Conservation (phyloP, 2,329 filamentous ascomycete species). For the Colletotrichum tropicicola region DNA sequence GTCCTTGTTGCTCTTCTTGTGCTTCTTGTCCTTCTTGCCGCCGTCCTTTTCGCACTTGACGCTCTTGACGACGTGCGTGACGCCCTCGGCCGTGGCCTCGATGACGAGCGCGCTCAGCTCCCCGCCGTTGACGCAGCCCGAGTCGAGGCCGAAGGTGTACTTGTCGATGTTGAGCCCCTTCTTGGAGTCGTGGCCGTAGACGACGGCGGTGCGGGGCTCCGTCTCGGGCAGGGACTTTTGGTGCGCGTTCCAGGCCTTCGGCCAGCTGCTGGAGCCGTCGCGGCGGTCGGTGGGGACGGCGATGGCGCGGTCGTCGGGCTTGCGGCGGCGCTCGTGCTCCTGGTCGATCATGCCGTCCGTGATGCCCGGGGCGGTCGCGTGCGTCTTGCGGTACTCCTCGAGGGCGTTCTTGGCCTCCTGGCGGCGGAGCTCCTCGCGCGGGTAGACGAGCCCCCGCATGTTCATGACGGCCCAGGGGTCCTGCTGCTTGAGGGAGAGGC, state of each 20-base stretch:
- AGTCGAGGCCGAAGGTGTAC: constrained; percentile 88
- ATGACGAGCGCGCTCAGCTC: constrained; percentile 82
- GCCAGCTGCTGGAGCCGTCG: constrained; percentile 70
- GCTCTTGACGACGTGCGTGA: constrained; percentile 49
- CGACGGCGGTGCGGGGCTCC: constrained; percentile 67
- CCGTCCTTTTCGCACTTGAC: constrained; percentile 46
- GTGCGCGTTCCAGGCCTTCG: constrained; percentile 66
- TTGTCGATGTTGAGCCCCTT: constrained; percentile 67
- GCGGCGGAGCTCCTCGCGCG: constrained; percentile 51
- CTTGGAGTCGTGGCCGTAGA: constrained; percentile 89
- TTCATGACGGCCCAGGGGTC: constrained; percentile 89
- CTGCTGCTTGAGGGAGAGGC: constrained; percentile 73
- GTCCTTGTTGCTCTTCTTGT: constrained; percentile 27
- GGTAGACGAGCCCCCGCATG: constrained; percentile 80
- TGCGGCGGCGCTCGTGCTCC: constrained; percentile 27
- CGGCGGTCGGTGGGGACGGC: constrained; percentile 50
- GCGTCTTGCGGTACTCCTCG: constrained; percentile 20
- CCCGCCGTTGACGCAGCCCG: constrained; percentile 80
- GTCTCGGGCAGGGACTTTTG: constrained; percentile 46
- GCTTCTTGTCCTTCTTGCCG: constrained; percentile 17
- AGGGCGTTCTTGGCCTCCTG: constrained; percentile 37
- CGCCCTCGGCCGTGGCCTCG: constrained; percentile 52
- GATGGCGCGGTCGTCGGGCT: constrained; percentile 39
- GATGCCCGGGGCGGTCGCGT: constrained; percentile 27
- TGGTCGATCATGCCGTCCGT: constrained; percentile 29